These are phyloP conservation scores for Schwanniomyces polymorphus DNA, from an alignment of 805 yeast genomes.

Conservation along the genomic window DNA sequence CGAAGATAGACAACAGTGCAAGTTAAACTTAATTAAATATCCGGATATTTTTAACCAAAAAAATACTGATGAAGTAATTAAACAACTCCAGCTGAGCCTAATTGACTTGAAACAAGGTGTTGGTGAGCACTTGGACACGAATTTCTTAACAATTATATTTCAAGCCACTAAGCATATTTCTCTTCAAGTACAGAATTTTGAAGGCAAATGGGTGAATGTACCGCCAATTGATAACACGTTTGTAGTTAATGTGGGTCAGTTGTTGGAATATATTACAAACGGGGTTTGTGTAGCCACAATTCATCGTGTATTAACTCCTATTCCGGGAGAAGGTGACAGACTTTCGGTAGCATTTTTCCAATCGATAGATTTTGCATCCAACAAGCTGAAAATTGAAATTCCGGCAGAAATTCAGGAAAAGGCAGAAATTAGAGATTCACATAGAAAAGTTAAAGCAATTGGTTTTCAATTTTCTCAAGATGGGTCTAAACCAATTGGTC, in stretches of 20 bases:
- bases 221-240: constrained; percentile 47
- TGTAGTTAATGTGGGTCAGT: constrained; percentile 62
- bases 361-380: constrained; percentile 40
- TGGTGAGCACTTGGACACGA: constrained; percentile 70
- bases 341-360: constrained; percentile 49
- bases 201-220: constrained; percentile 56
- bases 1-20: constrained; percentile 49
- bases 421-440: constrained; percentile 36
- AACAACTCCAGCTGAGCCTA: constrained; percentile 22
- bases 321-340: constrained; percentile 36
- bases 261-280: constrained; percentile 55
- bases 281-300: constrained; percentile 61
- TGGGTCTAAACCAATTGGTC: constrained; percentile 38
- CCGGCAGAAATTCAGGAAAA: constrained; percentile 23
- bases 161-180: constrained; percentile 54
- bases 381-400: constrained; percentile 26
- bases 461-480: constrained; percentile 40
- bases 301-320: constrained; percentile 50
- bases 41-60: constrained; percentile 40
- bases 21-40: constrained; percentile 56
- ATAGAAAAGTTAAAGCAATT: constrained; percentile 31
- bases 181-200: constrained; percentile 52
- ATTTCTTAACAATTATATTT: constrained; percentile 55
- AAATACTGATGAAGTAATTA: constrained; percentile 9
- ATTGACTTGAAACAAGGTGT: constrained; percentile 31